Percentiles rank a stretch among this genome's conserved stretches.
phyloP scores from a whole-genome alignment of 345 rosid genomes.

The Conringia planisiliqua region DNA sequence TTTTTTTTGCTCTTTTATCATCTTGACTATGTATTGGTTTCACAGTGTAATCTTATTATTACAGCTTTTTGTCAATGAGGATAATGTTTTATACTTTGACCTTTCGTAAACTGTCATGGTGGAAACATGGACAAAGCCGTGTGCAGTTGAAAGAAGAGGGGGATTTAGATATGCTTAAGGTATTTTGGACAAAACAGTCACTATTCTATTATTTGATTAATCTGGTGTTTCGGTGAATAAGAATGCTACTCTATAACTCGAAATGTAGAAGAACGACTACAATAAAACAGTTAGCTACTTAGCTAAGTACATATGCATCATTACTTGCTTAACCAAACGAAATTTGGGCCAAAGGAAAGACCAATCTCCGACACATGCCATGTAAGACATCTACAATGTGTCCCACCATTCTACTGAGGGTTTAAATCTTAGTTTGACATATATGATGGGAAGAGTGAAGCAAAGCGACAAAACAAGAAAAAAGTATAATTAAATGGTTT shows the following conservation, averaged over 20 bases:
- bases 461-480: too few species aligned
- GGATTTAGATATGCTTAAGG: neutral
- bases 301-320: neutral
- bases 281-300: neutral
- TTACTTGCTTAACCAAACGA: neutral
- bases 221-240: neutral
- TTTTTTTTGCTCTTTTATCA: neutral
- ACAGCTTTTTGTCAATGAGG: neutral
- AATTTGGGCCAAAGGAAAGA: neutral
- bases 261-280: neutral
- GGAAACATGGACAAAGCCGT: neutral
- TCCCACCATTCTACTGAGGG: too few species aligned
- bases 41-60: slow-evolving; percentile 3
- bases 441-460: too few species aligned
- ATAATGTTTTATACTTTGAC: neutral
- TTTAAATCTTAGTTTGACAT: too few species aligned
- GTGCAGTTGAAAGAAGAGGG: neutral
- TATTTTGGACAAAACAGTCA: neutral
- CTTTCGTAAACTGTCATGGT: neutral
- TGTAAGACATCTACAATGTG: too few species aligned
- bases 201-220: neutral
- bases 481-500: too few species aligned
- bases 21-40: slow-evolving; percentile 18
- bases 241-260: neutral
- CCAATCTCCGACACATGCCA: too few species aligned